Base-by-base conservation (phyloP, 495 filamentous ascomycete genomes). In the Chaetomium cochliodes region DNA sequence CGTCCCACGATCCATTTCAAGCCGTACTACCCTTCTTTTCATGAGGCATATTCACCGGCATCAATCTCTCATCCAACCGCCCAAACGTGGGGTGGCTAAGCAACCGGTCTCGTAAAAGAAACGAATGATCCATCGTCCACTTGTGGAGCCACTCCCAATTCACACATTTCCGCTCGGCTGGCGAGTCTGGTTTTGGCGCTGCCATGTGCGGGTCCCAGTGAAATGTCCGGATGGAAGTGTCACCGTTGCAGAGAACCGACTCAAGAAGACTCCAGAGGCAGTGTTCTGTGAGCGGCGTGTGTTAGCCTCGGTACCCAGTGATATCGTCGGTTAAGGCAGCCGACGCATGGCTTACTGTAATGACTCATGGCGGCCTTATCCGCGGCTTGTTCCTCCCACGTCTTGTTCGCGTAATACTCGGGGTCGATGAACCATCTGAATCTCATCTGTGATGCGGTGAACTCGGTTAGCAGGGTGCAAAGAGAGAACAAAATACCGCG, bases 211-310 rank as follows among this genome's bases (percentile, higher is more conserved):
- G 49, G 18, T 65, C 63, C 63, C 63, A 65, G 51, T 60, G 63
- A 39, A 65, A 65, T 0, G 63, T 65, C 15, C 63, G 60, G 39
- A 65, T 60, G 16, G 63, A 65, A 0, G 63, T 65, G 51, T 65
- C 63, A 2, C 63, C 63, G 18, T 60, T 37, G 50, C 63, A 65
- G 8, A 65, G 50, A 13, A 65, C 58, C 11, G 63, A 65, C 15
- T 65, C 63, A 0, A 65, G 63, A 7, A 65, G 49, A 37, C 63
- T 65, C 63, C 49, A 60, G 57, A 65, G 18, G 50, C 63, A 65
- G 22, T 65, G 63, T 23, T 30, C 63, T 65, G 33, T 39, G 25
- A 4, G 18, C 12, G 7, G 28, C 55, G 46, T 30, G 3, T 20
- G 28, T 58, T 20, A 15, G 62, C 5, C 41, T 7, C 7, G 8